phyloP scores from a whole-genome alignment of 192 early-diverging fungal genomes.

The Podila epigama region DNA sequence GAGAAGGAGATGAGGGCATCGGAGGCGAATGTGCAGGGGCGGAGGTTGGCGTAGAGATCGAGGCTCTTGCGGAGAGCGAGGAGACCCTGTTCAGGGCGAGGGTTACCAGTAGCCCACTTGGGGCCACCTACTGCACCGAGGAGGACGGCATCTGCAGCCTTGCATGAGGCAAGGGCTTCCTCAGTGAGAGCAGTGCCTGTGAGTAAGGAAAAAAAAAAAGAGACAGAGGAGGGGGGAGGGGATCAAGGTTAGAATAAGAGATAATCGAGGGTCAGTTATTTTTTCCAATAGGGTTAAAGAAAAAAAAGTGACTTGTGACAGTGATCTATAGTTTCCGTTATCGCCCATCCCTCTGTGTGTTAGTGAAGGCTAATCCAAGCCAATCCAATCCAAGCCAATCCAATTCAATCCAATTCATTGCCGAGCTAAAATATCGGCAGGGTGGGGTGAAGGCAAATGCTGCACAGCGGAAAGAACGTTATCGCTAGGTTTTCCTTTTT shows the following conservation, averaged over 20 bases:
- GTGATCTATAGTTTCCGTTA: too few species aligned
- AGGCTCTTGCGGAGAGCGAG: conserved; percentile 91
- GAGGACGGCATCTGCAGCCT: conserved; percentile 88
- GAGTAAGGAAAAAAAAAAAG: background rate
- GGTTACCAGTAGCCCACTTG: conserved; percentile 88
- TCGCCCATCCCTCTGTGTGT: too few species aligned
- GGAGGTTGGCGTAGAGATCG: conserved; percentile 96
- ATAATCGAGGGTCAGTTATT: background rate
- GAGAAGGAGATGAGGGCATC: conserved; percentile 81
- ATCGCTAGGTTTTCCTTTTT: too few species aligned
- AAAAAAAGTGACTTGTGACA: too few species aligned
- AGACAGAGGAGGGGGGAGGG: background rate
- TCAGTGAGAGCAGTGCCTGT: conserved; percentile 78
- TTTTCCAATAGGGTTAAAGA: background rate
- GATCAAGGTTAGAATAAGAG: background rate
- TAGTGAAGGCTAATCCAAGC: too few species aligned
- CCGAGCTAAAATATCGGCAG: too few species aligned
- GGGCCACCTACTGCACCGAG: conserved; percentile 98
- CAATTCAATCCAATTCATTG: too few species aligned
- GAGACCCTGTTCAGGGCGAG: conserved; percentile 94
- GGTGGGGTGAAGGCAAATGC: too few species aligned
- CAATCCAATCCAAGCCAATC: too few species aligned
- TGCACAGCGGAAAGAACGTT: too few species aligned
- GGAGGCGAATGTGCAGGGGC: conserved; percentile 93
- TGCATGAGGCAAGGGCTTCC: conserved; percentile 81